Conservation (phyloP, 768 basidiomycete species). For the Pleurotus sapidus region DNA sequence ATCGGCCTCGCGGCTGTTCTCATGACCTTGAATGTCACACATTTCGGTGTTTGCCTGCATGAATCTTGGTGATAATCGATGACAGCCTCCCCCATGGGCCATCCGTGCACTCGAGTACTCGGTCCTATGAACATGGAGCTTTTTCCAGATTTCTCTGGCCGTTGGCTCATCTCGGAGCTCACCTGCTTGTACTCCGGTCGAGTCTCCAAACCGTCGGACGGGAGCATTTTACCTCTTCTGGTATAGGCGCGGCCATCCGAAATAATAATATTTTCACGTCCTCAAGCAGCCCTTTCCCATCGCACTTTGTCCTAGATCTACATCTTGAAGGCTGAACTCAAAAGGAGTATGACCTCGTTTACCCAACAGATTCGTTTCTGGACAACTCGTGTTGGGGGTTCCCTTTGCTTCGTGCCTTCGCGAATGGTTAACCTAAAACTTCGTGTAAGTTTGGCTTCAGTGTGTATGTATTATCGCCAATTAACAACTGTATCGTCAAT, state of each 20-base stretch:
- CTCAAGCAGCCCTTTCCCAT: slow-evolving; percentile 5
- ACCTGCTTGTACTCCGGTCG: neutral
- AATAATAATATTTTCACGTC: neutral
- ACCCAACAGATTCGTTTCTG: neutral
- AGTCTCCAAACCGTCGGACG: neutral
- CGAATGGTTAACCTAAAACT: no score
- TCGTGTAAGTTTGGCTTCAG: no score
- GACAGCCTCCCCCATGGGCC: neutral
- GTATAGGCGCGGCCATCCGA: slow-evolving; percentile 4
- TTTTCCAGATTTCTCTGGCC: neutral
- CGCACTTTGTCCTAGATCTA: slow-evolving; percentile 7
- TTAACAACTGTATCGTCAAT: no score
- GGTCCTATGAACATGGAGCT: neutral
- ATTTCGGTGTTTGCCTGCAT: neutral
- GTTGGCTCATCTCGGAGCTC: neutral
- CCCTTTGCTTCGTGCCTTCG: neutral
- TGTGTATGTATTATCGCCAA: no score
- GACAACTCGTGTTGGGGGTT: neutral
- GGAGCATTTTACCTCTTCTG: neutral
- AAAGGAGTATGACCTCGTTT: neutral
- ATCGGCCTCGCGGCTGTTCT: neutral
- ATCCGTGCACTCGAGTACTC: neutral
- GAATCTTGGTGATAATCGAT: slow-evolving; percentile 5
- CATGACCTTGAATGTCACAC: slow-evolving; percentile 1
- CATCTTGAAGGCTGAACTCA: neutral